Evolutionary conservation across 805 yeast species (phyloP).

Genomic region (Saccharomycopsis oosterbeekiorum): DNA sequence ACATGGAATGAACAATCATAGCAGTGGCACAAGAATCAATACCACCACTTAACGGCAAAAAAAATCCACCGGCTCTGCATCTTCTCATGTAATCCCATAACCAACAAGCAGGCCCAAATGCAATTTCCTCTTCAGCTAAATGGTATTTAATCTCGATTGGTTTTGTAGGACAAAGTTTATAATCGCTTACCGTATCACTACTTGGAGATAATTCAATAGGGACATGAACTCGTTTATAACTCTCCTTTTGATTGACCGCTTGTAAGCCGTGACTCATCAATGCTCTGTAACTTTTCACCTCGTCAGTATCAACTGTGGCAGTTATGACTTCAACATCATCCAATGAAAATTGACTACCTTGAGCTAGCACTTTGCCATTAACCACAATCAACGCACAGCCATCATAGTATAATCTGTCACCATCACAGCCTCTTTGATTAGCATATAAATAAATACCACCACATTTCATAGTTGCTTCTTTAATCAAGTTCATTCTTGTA

Average conservation of each 20-base stretch:
- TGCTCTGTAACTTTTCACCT: constrained; percentile 74
- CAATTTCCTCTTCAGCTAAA: constrained; percentile 91
- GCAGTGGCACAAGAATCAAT: constrained; percentile 98
- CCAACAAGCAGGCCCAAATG: constrained; percentile 99
- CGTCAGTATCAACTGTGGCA: constrained; percentile 93
- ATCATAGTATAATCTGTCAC: constrained; percentile 92
- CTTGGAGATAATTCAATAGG: constrained; percentile 59
- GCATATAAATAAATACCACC: constrained; percentile 94
- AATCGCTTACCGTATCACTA: constrained; percentile 45
- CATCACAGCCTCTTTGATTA: constrained; percentile 97
- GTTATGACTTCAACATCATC: constrained; percentile 88
- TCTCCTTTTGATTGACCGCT: constrained; percentile 27
- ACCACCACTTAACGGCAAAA: constrained; percentile 93
- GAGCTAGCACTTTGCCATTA: constrained; percentile 87
- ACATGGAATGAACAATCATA: constrained; percentile 89
- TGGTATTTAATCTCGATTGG: constrained; percentile 49
- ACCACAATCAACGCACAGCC: constrained; percentile 94
- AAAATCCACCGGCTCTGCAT: constrained; percentile 82
- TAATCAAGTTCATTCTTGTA: constrained; percentile 73
- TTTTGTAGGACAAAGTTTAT: constrained; percentile 48
- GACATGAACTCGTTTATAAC: constrained; percentile 45
- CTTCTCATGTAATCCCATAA: constrained; percentile 95
- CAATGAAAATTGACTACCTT: constrained; percentile 83
- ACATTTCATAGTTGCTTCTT: constrained; percentile 89
- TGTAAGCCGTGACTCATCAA: constrained; percentile 71